These are phyloP conservation scores for Globisporangium nagaii DNA, from an alignment of 352 stramenopile species.

Conservation along the genomic window DNA sequence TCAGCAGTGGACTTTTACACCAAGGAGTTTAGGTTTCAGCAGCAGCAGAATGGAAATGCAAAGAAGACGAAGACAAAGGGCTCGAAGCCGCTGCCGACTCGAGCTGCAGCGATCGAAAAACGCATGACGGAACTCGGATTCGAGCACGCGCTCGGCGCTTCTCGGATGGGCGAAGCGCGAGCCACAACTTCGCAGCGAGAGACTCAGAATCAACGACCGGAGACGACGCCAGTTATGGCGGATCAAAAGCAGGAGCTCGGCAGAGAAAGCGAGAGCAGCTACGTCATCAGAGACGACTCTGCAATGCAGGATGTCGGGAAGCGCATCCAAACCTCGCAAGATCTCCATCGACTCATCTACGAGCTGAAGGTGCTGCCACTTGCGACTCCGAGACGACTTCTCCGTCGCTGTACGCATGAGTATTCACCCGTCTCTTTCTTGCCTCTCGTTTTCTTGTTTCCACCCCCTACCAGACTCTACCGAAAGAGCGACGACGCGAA, in stretches of 20 bases:
- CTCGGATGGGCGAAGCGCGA: background rate
- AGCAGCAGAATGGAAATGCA: background rate
- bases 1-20: constrained; percentile 23
- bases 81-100: constrained; percentile 25
- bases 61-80: background rate
- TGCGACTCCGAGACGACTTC: no score
- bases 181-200: background rate
- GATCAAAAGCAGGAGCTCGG: background rate
- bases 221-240: background rate
- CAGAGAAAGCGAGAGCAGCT: background rate
- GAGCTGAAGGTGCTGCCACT: constrained; percentile 38
- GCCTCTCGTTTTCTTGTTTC: background rate
- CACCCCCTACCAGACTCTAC: constrained; percentile 24
- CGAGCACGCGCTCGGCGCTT: constrained; percentile 11
- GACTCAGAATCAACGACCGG: constrained; percentile 2
- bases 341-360: constrained; percentile 57
- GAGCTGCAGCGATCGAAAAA: constrained; percentile 35
- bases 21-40: constrained; percentile 31
- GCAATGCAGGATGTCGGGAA: background rate
- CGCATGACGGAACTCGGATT: constrained; percentile 43
- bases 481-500: constrained; percentile 32
- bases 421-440: background rate
- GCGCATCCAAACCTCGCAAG: constrained; percentile 24
- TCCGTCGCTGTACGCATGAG: background rate
- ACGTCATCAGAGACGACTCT: constrained; percentile 6